phyloP scores from a whole-genome alignment of 2,329 filamentous ascomycete genomes.

The Monosporascus sp. region DNA sequence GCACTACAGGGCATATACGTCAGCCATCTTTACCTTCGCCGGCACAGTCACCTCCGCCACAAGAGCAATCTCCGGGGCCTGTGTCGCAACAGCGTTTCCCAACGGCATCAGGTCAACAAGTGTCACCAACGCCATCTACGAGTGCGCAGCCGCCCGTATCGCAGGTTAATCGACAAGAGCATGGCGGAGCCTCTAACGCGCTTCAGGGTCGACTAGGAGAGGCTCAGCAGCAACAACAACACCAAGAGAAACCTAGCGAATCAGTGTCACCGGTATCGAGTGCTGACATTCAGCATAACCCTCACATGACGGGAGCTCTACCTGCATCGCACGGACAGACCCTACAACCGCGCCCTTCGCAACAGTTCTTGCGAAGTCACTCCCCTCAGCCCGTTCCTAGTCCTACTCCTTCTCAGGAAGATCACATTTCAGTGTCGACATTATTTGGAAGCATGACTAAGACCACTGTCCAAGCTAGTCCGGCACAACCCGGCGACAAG shows the following conservation, averaged over 20 bases:
- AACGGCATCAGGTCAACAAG: neutral
- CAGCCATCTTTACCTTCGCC: constrained; percentile 23
- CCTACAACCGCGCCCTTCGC: neutral
- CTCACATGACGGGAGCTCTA: constrained; percentile 2
- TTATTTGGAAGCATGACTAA: constrained; percentile 20
- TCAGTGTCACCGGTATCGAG: neutral
- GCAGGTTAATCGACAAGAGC: neutral
- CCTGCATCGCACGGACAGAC: neutral
- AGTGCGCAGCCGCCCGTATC: neutral
- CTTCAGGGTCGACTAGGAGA: neutral
- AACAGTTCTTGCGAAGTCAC: constrained; percentile 3
- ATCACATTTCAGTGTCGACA: neutral
- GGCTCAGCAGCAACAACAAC: neutral
- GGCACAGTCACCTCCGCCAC: constrained; percentile 15
- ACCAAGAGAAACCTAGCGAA: neutral
- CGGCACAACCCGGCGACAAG: constrained; percentile 10
- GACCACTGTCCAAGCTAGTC: constrained; percentile 10
- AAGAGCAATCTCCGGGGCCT: neutral
- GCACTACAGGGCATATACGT: constrained; percentile 13
- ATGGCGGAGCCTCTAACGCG: neutral
- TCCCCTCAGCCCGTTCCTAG: constrained; percentile 12
- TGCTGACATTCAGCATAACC: neutral
- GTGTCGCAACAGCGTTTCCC: constrained; percentile 5
- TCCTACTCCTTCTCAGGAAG: constrained; percentile 14
- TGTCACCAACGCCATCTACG: neutral